Evolutionary conservation across 1,284 basidiomycete species (phyloP), one percentile per base, ranked within the genome.

Genomic region (Athelia psychrophila): DNA sequence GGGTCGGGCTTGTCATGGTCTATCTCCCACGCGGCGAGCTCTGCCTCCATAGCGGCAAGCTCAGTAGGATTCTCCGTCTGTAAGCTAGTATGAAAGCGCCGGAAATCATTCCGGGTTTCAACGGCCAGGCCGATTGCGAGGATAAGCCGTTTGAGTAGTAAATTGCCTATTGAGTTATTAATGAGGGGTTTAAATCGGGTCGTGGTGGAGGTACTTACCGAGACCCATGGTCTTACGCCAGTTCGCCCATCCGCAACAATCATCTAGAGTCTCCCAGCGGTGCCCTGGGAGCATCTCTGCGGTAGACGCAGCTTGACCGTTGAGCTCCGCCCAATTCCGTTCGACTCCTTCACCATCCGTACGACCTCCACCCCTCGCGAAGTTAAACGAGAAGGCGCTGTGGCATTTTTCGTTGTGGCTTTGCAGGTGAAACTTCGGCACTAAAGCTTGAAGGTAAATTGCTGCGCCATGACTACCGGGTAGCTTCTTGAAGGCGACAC

Each of bases 311-410:
- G 57, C 51, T 2, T 50, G 30, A 0, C 47, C 44, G 40, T 63
- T 57, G 20, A 57, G 22, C 8, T 23, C 12, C 2, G 57, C 48
- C 64, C 64, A 65, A n/a, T 49, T 23, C 0, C 60, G 53, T 48
- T 65, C 64, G 10, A 61, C 52, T 2, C 53, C 60, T 44, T 65
- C 63, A 16, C 61, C 58, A 44, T 62, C 58, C 3, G 55, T 58
- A 10, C 57, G 55, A 0, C 56, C 61, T 5, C 51, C 58, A 6
- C 63, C 63, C 1, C 35, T 48, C 35, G 52, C 42, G n/a, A 49
- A 50, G 48, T 57, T 58, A 12, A 64, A 45, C 2, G 56, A 61
- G 47, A 56, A 61, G 10, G 45, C 22, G 24, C 38, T 50, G 32
- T 60, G 56, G 46, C 59, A 62, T 19, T 55, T 51, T 12, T 47